These are phyloP conservation scores for Backusella mclennaniae DNA, from an alignment of 192 early-diverging fungal species.

Conservation along the genomic window DNA sequence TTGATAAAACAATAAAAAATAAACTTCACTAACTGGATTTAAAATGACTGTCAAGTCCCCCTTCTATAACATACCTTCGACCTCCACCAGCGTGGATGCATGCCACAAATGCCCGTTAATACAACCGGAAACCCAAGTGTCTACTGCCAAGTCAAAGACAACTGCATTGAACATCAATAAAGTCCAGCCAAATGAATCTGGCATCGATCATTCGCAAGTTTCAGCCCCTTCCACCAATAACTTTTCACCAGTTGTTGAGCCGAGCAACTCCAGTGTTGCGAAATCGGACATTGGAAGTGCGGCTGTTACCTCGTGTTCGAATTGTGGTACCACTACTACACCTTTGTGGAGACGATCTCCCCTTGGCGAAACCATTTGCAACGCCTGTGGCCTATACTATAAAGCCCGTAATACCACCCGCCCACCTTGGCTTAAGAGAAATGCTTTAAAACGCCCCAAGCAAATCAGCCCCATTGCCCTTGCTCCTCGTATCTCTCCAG, in stretches of 20 bases:
- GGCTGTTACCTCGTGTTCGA: constrained; percentile 51
- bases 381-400: constrained; percentile 76
- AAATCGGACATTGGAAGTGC: constrained; percentile 38
- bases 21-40: background rate
- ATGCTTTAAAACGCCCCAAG: constrained; percentile 23
- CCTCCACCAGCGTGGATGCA: constrained; percentile 37
- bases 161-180: constrained; percentile 12
- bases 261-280: constrained; percentile 42
- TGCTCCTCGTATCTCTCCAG: constrained; percentile 18
- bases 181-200: constrained; percentile 28
- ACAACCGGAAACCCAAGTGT: constrained; percentile 15
- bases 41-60: constrained; percentile 33
- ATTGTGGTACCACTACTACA: constrained; percentile 68
- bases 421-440: constrained; percentile 56
- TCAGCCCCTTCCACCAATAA: constrained; percentile 31
- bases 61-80: constrained; percentile 39
- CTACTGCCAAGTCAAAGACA: background rate
- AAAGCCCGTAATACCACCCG: constrained; percentile 56
- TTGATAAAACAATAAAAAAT: background rate
- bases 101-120: constrained; percentile 36
- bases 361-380: constrained; percentile 75
- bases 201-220: constrained; percentile 24
- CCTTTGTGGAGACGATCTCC: constrained; percentile 77
- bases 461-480: background rate
- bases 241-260: constrained; percentile 22